Evolutionary conservation across 495 filamentous ascomycete species (phyloP).

Genomic region (Podospora australis): DNA sequence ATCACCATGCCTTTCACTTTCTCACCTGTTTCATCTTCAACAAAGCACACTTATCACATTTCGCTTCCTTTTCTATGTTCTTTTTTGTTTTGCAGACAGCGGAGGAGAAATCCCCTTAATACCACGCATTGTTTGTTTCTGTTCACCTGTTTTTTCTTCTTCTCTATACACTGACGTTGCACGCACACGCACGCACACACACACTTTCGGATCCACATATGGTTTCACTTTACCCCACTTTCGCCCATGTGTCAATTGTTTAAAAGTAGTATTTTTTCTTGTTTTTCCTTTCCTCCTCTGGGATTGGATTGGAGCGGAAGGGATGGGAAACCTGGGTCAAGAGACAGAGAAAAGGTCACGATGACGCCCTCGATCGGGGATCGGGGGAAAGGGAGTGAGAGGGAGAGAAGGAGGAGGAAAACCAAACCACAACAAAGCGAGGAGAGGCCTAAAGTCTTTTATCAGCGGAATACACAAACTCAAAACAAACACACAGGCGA

Average conservation of each 20-base stretch:
- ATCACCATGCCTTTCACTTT: slow-evolving; percentile 1
- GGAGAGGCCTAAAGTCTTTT: too few species aligned
- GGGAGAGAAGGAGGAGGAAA: too few species aligned
- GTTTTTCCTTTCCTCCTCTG: not conserved
- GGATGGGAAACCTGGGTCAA: too few species aligned
- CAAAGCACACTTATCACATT: not conserved
- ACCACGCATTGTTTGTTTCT: not conserved
- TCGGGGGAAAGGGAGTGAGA: too few species aligned
- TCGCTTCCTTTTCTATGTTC: not conserved
- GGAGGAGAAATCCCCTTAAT: not conserved
- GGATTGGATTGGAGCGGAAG: too few species aligned
- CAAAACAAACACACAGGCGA: too few species aligned
- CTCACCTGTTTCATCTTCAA: not conserved
- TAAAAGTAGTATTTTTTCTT: not conserved
- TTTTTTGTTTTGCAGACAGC: not conserved
- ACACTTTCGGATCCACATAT: not conserved
- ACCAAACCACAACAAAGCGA: too few species aligned
- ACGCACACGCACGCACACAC: not conserved
- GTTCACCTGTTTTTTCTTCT: not conserved
- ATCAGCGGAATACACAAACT: too few species aligned
- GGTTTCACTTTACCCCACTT: not conserved
- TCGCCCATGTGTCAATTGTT: not conserved
- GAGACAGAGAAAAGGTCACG: too few species aligned
- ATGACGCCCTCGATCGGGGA: too few species aligned
- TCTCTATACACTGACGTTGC: too few species aligned